Base-by-base conservation (phyloP, 176 grass and related monocot genomes). In the Eremochloa ophiuroides region DNA sequence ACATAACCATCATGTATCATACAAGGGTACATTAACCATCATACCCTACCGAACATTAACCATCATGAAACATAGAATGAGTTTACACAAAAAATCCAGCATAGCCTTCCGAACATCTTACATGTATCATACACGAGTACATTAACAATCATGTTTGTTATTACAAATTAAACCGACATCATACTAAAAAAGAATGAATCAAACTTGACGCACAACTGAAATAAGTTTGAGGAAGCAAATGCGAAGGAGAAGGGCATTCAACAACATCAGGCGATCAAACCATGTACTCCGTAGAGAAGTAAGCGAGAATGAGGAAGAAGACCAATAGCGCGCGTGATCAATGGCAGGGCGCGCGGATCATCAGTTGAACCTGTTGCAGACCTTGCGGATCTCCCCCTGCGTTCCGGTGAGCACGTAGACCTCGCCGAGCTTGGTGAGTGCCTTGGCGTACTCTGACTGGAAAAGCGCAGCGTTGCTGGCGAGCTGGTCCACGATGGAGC, bases 321-420 rank as follows among this genome's bases (percentile, higher is more conserved):
- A 64, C 56, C 39, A n/a, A n/a, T n/a, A n/a, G n/a, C n/a, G n/a
- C n/a, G n/a, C n/a, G n/a, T n/a, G n/a, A n/a, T n/a, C n/a, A n/a
- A n/a, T n/a, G n/a, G n/a, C n/a, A n/a, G n/a, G n/a, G n/a, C n/a
- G n/a, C n/a, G n/a, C 25, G 3, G 23, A 29, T 51, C 9, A 53
- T 74, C 71, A 87, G 68, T 88, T 89, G 71, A 81, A 84, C 62
- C 6, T 84, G 82, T 30, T 80, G 86, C 90, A 92, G 25, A 74
- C 64, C 63, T 11, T 88, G 48, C 90, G 84, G 16, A 92, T 33
- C 69, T 92, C 73, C 3, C 86, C 90, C 16, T 86, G 83, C 3
- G 62, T 26, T 10, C 83, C 86, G 13, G 83, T 92, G 35, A 92
- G 74, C 41, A 88, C 86, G 1, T 83, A 60, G 41, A 86, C 75